These are phyloP conservation scores for Pyrenochaeta sp. DNA, from an alignment of 2,329 filamentous ascomycete genomes.

Conservation along the genomic window DNA sequence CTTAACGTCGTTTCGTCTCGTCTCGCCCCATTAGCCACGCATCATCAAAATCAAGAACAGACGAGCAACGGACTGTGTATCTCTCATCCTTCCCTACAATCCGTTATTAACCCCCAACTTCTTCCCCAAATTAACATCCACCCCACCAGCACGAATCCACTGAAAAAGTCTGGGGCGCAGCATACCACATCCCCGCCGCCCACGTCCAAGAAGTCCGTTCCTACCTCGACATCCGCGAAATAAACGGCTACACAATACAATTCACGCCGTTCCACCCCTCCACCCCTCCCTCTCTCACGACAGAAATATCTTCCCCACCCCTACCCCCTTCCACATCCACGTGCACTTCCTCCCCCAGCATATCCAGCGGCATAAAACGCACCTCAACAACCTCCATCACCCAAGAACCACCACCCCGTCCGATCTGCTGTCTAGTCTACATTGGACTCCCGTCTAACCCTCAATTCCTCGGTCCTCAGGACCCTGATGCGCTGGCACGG, in stretches of 20 bases:
- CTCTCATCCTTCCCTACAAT: too few relatives aligned
- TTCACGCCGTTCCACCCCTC: slow-evolving; percentile 83
- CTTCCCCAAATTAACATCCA: too few relatives aligned
- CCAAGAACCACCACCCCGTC: background rate
- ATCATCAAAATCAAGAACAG: too few relatives aligned
- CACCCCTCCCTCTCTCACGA: slow-evolving; percentile 23
- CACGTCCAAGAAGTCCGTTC: slow-evolving; percentile 82
- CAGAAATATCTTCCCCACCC: slow-evolving; percentile 16
- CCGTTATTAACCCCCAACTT: too few relatives aligned
- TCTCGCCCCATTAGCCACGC: background rate
- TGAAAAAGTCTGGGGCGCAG: slow-evolving; percentile 84
- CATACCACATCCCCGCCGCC: slow-evolving; percentile 80
- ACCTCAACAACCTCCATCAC: slow-evolving; percentile 33
- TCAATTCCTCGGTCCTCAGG: slow-evolving; percentile 87
- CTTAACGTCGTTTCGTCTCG: slow-evolving; percentile 1
- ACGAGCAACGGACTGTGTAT: too few relatives aligned
- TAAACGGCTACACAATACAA: slow-evolving; percentile 96
- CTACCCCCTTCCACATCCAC: background rate
- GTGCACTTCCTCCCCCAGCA: background rate
- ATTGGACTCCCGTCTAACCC: slow-evolving; percentile 93
- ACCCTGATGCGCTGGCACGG: slow-evolving; percentile 77
- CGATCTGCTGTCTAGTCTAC: slow-evolving; percentile 74
- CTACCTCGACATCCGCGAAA: slow-evolving; percentile 95
- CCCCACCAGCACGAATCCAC: slow-evolving; percentile 55
- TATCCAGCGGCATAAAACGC: slow-evolving; percentile 42